Conservation (phyloP, 2,329 filamentous ascomycete species). For the Erysiphe pulchra region DNA sequence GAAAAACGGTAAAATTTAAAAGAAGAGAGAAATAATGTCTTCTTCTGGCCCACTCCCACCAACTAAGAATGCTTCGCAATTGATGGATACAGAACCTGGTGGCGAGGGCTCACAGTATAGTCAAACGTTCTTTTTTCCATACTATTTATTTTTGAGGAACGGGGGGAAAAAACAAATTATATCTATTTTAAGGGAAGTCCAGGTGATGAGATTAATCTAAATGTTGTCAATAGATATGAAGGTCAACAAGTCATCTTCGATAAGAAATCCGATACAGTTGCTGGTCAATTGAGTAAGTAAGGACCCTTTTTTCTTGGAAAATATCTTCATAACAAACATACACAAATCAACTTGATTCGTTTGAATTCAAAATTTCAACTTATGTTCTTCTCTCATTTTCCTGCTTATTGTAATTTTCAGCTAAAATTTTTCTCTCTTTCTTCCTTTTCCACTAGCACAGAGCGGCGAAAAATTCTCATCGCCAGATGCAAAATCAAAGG, state of each 20-base stretch:
- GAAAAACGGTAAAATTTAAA: no score
- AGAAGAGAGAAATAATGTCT: no score
- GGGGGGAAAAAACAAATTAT: no score
- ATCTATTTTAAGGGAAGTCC: no score
- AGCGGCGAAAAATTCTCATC: no score
- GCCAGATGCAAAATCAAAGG: not conserved
- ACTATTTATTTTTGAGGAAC: no score
- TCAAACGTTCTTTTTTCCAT: not conserved
- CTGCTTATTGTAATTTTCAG: not conserved
- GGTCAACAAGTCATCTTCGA: not conserved
- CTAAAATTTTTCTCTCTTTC: not conserved
- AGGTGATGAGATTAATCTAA: not conserved
- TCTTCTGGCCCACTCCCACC: not conserved
- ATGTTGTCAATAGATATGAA: not conserved
- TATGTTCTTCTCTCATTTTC: not conserved
- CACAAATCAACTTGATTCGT: not conserved
- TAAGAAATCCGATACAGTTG: no score
- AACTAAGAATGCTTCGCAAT: constrained; percentile 7
- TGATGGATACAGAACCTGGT: constrained; percentile 32
- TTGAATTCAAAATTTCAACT: not conserved
- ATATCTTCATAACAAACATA: not conserved
- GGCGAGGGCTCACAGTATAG: constrained; percentile 31
- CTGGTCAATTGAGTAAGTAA: no score
- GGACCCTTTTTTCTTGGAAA: not conserved
- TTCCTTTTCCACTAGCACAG: not conserved